These are phyloP conservation scores for Atkinsonella hypoxylon DNA, from an alignment of 2,329 filamentous ascomycete genomes.

Conservation along the genomic window DNA sequence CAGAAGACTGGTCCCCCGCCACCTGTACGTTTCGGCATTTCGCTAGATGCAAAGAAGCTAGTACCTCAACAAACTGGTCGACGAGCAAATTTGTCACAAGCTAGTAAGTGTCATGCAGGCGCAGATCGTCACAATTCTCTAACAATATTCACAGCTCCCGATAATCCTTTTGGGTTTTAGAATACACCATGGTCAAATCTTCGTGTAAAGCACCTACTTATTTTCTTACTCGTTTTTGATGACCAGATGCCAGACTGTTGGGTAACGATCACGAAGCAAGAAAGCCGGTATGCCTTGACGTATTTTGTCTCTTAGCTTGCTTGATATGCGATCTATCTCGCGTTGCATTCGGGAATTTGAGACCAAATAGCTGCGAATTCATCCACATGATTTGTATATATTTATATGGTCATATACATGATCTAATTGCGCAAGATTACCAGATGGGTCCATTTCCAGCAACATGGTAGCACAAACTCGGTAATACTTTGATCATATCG, in stretches of 20 bases:
- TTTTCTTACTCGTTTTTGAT: background rate
- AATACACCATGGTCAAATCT: background rate
- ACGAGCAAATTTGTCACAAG: slow-evolving; percentile 82
- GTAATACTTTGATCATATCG: background rate
- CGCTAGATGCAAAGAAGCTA: slow-evolving; percentile 60
- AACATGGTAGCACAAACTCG: background rate
- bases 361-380: background rate
- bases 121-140: background rate
- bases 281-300: background rate
- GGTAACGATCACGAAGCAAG: background rate
- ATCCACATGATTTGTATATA: background rate
- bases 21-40: slow-evolving; percentile 77
- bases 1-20: slow-evolving; percentile 58
- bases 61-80: slow-evolving; percentile 77
- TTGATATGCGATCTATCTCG: background rate
- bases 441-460: background rate
- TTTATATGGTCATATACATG: background rate
- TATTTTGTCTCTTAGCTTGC: background rate
- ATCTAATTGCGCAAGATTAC: background rate
- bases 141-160: slow-evolving; percentile 26
- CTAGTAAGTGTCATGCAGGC: slow-evolving; percentile 55
- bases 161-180: slow-evolving; percentile 43
- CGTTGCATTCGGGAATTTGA: too few relatives aligned
- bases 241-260: background rate
- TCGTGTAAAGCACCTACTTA: too few relatives aligned